Conservation (phyloP, 2,329 filamentous ascomycete genomes). For the Dendrostoma leiphaemia region DNA sequence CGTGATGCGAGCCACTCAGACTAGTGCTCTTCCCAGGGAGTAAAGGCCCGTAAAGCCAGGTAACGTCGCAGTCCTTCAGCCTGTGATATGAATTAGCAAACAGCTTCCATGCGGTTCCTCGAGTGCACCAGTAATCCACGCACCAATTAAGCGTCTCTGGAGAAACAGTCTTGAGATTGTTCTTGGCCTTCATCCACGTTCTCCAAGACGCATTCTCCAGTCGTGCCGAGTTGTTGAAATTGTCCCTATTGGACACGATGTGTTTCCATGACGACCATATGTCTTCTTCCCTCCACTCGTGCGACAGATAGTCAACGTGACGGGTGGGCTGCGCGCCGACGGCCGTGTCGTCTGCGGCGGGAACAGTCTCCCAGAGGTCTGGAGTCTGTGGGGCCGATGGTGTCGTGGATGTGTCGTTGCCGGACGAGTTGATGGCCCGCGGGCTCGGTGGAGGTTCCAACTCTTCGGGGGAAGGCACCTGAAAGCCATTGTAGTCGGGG, state of each 20-base stretch:
- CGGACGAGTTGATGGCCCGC: conserved; percentile 48
- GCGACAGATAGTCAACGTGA: conserved; percentile 93
- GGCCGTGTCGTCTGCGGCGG: conserved; percentile 77
- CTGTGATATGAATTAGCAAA: conserved; percentile 42
- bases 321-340: conserved; percentile 73
- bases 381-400: conserved; percentile 59
- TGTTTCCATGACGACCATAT: conserved; percentile 98
- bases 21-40: conserved; percentile 57
- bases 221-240: conserved; percentile 77
- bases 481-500: conserved; percentile 15
- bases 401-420: conserved; percentile 48
- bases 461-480: conserved; percentile 38
- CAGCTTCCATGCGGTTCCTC: not conserved
- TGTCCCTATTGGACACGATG: conserved; percentile 74
- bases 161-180: conserved; percentile 81
- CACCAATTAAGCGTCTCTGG: conserved; percentile 94
- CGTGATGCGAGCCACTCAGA: not conserved
- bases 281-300: conserved; percentile 92
- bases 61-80: conserved; percentile 96
- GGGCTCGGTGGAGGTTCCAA: conserved; percentile 52
- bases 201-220: conserved; percentile 97
- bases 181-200: conserved; percentile 92
- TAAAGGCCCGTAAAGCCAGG: conserved; percentile 93
- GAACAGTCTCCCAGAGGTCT: conserved; percentile 36
- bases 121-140: conserved; percentile 29